Base-by-base conservation (phyloP, 805 yeast species). In the Cyberlindnera maritima region DNA sequence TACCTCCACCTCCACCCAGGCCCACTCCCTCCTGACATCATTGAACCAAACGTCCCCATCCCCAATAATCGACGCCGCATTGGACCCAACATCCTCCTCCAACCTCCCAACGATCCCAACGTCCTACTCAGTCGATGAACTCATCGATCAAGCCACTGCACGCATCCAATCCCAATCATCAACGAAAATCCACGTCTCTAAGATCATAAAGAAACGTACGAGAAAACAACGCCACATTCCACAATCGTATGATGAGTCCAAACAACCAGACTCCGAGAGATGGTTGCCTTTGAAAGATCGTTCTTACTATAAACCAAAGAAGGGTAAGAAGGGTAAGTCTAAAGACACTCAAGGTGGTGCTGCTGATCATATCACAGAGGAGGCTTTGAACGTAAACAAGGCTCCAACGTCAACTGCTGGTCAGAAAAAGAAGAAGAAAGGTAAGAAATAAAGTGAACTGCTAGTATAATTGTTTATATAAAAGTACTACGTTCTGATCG, bases 201-300 rank as follows among this genome's bases (percentile, higher is more conserved):
- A 54, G 42, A 36, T 56, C 17, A 18, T 25, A 6, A 66, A 69
- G 55, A 70, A 63, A 51, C 58, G 66, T 47, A 64, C 58, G 13
- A 58, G 62, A 33, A 63, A 65, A 41, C 64, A 63, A 45, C 63
- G 60, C 43, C 69, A 64, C 50, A 55, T 66, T 15, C 74, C 77
- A n/a, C 65, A 64, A 48, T 56, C 56, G 55, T 78, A 52, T 67
- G 82, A 69, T 41, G 62, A 66, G 41, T 60, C 53, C 4, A 65
- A 60, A 48, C 49, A 50, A 19, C 70, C 78, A 3, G 85, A 84
- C 56, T 76, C 79, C 15, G 97, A 91, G 65, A 83, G 97, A 68
- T 91, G 98, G 98, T 66, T 92, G 42, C 96, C 97, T 19, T 58
- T 86, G 75, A 85, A 82, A 62, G 95, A 91, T 62, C 80, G 98